phyloP scores from a whole-genome alignment of 257 asterid species.

The Forsythia suspensa region DNA sequence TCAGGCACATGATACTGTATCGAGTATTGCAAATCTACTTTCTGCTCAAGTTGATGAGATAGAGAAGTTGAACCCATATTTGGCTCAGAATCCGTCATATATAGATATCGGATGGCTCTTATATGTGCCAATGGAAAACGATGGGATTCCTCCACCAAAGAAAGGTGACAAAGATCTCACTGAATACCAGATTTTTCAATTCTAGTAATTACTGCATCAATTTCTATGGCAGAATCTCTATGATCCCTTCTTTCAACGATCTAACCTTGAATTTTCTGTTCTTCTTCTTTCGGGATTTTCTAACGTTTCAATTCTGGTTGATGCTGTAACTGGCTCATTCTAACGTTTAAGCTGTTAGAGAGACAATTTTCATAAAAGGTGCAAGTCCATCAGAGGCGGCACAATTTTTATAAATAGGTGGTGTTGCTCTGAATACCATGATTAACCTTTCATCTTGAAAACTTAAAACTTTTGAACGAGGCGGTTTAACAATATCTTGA shows the following conservation, averaged over 20 bases:
- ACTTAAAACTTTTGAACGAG: neutral
- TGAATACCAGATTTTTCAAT: neutral
- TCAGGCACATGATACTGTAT: slow-evolving; percentile 58
- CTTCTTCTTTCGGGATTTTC: too few relatives aligned
- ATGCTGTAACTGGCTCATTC: too few relatives aligned
- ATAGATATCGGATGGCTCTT: slow-evolving; percentile 60
- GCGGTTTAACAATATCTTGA: too few relatives aligned
- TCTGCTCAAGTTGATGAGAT: slow-evolving; percentile 51
- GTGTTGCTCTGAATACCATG: neutral
- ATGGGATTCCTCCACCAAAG: slow-evolving; percentile 36
- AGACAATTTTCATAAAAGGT: too few relatives aligned
- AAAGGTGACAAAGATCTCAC: slow-evolving; percentile 29
- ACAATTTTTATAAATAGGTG: too few relatives aligned
- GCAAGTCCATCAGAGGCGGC: too few relatives aligned
- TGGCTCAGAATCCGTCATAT: slow-evolving; percentile 35
- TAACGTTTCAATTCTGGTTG: too few relatives aligned
- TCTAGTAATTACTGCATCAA: neutral
- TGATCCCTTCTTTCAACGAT: neutral
- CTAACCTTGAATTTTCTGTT: neutral
- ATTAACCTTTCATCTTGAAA: neutral
- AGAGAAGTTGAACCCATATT: slow-evolving; percentile 47
- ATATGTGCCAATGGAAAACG: slow-evolving; percentile 60
- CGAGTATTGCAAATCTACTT: slow-evolving; percentile 39
- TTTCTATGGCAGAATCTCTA: neutral
- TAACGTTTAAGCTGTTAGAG: too few relatives aligned